Evolutionary conservation across 2,329 filamentous ascomycete species (phyloP).

Genomic region (Xylariaceae sp.): DNA sequence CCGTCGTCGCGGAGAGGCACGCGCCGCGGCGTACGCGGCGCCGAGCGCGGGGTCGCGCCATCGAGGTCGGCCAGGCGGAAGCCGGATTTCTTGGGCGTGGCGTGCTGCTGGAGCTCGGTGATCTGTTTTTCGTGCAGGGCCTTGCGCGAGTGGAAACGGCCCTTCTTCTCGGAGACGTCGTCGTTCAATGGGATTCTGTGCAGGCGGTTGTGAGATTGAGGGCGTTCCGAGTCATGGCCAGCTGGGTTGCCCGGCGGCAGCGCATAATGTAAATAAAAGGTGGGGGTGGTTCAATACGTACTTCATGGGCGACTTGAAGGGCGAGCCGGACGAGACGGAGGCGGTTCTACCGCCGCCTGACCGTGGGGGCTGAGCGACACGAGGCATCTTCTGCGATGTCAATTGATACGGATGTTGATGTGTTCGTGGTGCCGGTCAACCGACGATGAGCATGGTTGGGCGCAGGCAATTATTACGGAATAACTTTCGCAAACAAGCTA

Average conservation of each 20-base stretch:
- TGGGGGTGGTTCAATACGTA: slow-evolving; percentile 33
- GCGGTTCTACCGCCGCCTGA: slow-evolving; percentile 43
- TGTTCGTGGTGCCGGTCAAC: slow-evolving; percentile 14
- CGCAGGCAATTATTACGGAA: slow-evolving; percentile 1
- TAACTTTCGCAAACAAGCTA: slow-evolving; percentile 1
- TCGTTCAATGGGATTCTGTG: slow-evolving; percentile 89
- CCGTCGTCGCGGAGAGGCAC: slow-evolving; percentile 44
- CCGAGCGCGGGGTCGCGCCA: slow-evolving; percentile 51
- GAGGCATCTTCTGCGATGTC: slow-evolving; percentile 43
- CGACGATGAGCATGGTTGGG: slow-evolving; percentile 17
- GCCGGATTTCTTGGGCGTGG: slow-evolving; percentile 60
- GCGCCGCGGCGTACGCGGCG: slow-evolving; percentile 49
- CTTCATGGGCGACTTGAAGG: slow-evolving; percentile 55
- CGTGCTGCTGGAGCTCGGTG: slow-evolving; percentile 83
- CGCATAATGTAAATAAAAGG: slow-evolving; percentile 13
- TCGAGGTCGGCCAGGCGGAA: slow-evolving; percentile 55
- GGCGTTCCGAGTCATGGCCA: no score
- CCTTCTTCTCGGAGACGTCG: slow-evolving; percentile 86
- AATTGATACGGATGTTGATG: slow-evolving; percentile 13
- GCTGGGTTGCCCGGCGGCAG: slow-evolving; percentile 8
- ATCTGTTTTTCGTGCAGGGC: slow-evolving; percentile 85
- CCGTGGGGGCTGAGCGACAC: slow-evolving; percentile 52
- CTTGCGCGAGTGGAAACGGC: slow-evolving; percentile 79
- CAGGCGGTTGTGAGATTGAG: not conserved
- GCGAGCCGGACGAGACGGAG: slow-evolving; percentile 46